Conservation (phyloP, 2,329 filamentous ascomycete species). For the Apiospora arundinis region DNA sequence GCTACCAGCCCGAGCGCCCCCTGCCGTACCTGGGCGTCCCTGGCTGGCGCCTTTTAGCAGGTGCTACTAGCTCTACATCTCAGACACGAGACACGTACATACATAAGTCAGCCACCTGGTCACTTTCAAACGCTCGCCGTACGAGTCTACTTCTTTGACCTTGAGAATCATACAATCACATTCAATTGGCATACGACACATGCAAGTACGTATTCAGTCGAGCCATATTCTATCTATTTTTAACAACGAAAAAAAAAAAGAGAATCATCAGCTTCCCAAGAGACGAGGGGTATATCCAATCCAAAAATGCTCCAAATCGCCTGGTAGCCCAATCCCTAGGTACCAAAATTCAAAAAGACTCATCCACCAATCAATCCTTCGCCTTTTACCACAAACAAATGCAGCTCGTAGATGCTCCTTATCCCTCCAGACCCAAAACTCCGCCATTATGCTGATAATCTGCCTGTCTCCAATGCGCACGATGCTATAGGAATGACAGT, state of each 20-base stretch:
- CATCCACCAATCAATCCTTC: not conserved
- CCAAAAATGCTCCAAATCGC: slow-evolving; percentile 17
- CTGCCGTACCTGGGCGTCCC: not conserved
- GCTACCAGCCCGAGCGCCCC: slow-evolving; percentile 2
- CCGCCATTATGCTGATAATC: not conserved
- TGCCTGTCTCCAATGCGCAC: not conserved
- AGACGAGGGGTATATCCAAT: slow-evolving; percentile 22
- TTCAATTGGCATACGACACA: not conserved
- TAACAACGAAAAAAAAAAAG: not conserved
- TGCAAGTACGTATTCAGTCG: not conserved
- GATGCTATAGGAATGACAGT: not conserved
- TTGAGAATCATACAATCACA: not conserved
- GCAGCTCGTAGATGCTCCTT: not conserved
- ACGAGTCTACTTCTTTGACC: not conserved
- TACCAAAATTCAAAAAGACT: not conserved
- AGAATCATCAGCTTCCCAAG: not conserved
- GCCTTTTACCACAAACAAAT: not conserved
- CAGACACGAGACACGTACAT: not conserved
- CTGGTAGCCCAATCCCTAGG: not conserved
- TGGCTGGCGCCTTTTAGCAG: not conserved
- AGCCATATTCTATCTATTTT: not conserved
- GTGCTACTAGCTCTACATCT: too few relatives aligned
- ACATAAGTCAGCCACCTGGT: slow-evolving; percentile 1
- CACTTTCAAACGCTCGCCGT: slow-evolving; percentile 8
- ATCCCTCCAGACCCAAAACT: not conserved